Percentiles rank a stretch among this genome's conserved stretches.
phyloP scores from a whole-genome alignment of 805 yeast species.

The Teunomyces stri region DNA sequence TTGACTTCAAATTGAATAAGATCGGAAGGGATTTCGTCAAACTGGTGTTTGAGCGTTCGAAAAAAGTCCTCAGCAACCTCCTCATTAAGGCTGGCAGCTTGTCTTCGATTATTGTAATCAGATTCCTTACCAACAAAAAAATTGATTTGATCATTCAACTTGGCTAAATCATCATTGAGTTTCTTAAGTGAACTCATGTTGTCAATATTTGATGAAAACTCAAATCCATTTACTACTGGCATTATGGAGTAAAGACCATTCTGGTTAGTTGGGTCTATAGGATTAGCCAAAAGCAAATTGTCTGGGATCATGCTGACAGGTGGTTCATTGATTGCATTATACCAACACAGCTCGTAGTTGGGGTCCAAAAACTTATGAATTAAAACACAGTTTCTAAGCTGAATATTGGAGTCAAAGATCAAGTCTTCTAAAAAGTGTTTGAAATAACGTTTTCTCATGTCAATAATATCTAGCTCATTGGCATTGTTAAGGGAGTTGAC shows the following conservation, averaged over 20 bases:
- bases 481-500: constrained; percentile 38
- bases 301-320: constrained; percentile 46
- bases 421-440: constrained; percentile 43
- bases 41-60: constrained; percentile 9
- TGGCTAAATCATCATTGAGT: constrained; percentile 34
- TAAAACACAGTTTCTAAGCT: constrained; percentile 35
- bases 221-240: constrained; percentile 43
- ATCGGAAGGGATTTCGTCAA: constrained; percentile 28
- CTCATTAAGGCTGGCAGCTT: not conserved
- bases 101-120: constrained; percentile 9
- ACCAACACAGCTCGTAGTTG: constrained; percentile 48
- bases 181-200: constrained; percentile 30
- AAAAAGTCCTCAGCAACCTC: constrained; percentile 1
- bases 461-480: constrained; percentile 40
- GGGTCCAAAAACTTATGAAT: constrained; percentile 52
- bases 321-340: constrained; percentile 48
- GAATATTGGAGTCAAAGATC: constrained; percentile 25
- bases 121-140: constrained; percentile 26
- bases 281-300: constrained; percentile 48
- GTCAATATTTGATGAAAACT: constrained; percentile 28
- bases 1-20: constrained; percentile 33
- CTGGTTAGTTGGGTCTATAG: constrained; percentile 49
- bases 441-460: constrained; percentile 47
- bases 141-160: constrained; percentile 31
- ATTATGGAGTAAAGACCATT: constrained; percentile 51